phyloP scores from a whole-genome alignment of 1,284 basidiomycete genomes.

The Meira miltonrushii region DNA sequence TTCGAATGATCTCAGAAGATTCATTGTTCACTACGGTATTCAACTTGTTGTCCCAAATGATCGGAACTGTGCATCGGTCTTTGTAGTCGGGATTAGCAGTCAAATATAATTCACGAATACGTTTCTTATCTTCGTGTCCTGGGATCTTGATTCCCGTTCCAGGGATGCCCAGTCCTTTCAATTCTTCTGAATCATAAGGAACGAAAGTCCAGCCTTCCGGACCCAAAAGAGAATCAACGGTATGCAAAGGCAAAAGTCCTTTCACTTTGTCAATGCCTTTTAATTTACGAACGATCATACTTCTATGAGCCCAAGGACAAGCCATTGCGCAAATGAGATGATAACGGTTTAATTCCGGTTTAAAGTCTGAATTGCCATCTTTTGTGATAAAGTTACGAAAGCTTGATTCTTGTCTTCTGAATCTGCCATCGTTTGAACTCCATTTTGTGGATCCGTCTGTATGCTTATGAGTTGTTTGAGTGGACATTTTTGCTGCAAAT shows the following conservation, averaged over 20 bases:
- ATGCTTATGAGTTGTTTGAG: constrained; percentile 15
- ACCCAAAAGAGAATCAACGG: constrained; percentile 81
- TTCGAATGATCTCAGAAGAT: constrained; percentile 66
- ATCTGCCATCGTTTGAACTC: constrained; percentile 67
- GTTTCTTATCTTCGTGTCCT: constrained; percentile 56
- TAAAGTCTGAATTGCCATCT: constrained; percentile 67
- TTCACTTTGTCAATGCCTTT: constrained; percentile 85
- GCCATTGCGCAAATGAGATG: constrained; percentile 41
- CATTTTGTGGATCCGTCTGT: constrained; percentile 36
- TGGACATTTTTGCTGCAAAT: too few relatives aligned
- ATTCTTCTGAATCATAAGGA: constrained; percentile 29
- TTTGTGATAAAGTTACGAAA: constrained; percentile 65
- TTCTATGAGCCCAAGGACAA: constrained; percentile 82
- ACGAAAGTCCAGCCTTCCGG: constrained; percentile 82
- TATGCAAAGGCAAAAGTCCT: constrained; percentile 56
- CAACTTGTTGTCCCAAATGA: constrained; percentile 88
- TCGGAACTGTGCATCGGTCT: constrained; percentile 58
- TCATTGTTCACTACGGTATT: constrained; percentile 80
- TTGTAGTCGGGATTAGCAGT: constrained; percentile 61
- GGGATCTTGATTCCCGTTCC: constrained; percentile 42
- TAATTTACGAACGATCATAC: constrained; percentile 79
- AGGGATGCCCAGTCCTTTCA: constrained; percentile 10
- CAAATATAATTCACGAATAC: constrained; percentile 81
- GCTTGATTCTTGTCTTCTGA: constrained; percentile 67
- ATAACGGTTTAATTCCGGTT: constrained; percentile 70